Conservation (phyloP, 768 basidiomycete genomes). For the Collybia mongolica region DNA sequence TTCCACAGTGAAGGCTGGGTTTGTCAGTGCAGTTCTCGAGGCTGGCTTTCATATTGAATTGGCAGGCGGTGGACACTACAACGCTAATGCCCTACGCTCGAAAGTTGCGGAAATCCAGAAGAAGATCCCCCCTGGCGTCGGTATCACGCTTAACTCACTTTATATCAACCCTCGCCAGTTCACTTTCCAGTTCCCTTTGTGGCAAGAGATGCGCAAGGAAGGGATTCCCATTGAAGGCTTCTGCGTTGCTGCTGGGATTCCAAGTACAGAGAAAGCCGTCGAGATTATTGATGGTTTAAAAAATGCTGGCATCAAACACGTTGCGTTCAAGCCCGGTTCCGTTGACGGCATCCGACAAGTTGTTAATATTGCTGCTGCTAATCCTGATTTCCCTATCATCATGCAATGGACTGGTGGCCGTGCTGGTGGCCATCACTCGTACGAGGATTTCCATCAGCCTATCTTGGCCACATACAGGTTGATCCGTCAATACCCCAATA, state of each 20-base stretch:
- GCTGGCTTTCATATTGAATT: conserved; percentile 97
- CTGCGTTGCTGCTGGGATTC: conserved; percentile 97
- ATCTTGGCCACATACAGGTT: conserved; percentile 85
- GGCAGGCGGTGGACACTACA: conserved; percentile 98
- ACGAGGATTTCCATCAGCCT: conserved; percentile 98
- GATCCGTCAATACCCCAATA: conserved; percentile 88
- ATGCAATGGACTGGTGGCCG: conserved; percentile 99
- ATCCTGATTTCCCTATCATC: conserved; percentile 96
- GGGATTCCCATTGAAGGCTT: conserved; percentile 98
- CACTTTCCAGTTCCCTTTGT: conserved; percentile 94
- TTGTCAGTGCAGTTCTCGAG: conserved; percentile 88
- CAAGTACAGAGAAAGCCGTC: conserved; percentile 93
- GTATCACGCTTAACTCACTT: conserved; percentile 90
- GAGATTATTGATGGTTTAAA: conserved; percentile 90
- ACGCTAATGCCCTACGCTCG: conserved; percentile 78
- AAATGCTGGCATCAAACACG: conserved; percentile 88
- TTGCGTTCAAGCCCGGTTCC: conserved; percentile 98
- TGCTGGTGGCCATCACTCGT: conserved; percentile 97
- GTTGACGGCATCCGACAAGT: conserved; percentile 98
- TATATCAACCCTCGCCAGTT: conserved; percentile 99
- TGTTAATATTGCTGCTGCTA: conserved; percentile 89
- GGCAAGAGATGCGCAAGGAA: conserved; percentile 97
- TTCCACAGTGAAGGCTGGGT: conserved; percentile 91
- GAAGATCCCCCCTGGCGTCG: conserved; percentile 83
- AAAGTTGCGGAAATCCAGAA: conserved; percentile 93